Base-by-base conservation (phyloP, 2,329 filamentous ascomycete species). In the Biscogniauxia marginata region DNA sequence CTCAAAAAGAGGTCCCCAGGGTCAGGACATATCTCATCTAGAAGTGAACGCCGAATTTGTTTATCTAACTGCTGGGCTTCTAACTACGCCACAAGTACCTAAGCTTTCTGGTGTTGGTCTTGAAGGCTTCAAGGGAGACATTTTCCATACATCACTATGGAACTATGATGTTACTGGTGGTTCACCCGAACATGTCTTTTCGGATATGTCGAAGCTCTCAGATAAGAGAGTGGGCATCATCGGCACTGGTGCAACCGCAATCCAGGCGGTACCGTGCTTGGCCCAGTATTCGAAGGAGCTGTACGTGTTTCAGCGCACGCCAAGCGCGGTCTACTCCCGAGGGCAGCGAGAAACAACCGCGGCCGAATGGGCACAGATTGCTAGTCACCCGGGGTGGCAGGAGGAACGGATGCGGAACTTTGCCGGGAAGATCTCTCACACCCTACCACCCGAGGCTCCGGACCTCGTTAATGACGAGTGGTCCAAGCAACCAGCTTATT, bases 221-320 rank as follows among this genome's bases (percentile, higher is more conserved):
- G 76, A 72, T 9, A 78, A 79, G 67, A 65, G 69, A 2, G 77
- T 83, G 1, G 80, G 74, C 3, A 71, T 83, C 49, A 68, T 83
- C 24, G 81, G 80, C 20, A 82, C 79, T 0, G 80, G 78, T 0
- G 77, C 79, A 1, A 81, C 78, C 0, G 76, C 74, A 0, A 70
- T 82, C 2, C 77, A 80, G 57, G 73, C 71, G 1, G 64, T 81
- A 0, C 77, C 80, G 0, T 64, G 71, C 18, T 64, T 84, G 0
- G 79, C 76, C 1, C 71, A 76, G 48, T 79, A 73, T 56, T 76
- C 79, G 0, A 76, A 79, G 49, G 70, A 83, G 43, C 63, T 84
- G 2, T 81, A 77, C 59, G 80, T 85, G n/a, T 76, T 85, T 63
- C 82, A 85, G 64, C 77, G 82, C 2, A 85, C 82, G 2, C 81